Base-by-base conservation (phyloP, 139 green algal species). In the Asterochloris erici region DNA sequence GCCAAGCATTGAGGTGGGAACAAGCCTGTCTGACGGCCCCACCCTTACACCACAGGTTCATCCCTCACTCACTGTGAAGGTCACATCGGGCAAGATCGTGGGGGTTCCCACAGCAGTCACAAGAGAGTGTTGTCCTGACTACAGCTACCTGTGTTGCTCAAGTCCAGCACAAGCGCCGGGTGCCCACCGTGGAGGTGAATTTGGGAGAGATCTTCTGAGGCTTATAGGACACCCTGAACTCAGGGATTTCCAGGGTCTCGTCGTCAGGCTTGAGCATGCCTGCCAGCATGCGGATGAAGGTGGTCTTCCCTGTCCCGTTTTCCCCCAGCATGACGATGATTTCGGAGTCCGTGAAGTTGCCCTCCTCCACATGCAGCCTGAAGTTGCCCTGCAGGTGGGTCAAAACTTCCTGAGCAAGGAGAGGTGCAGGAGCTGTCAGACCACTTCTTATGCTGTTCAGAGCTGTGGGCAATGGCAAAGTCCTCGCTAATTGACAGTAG, bases 151-250 rank as follows among this genome's bases (percentile, higher is more conserved):
- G 38, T 54, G 38, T 54, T 54, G 38, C 38, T 54, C 6, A 54
- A 2, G 38, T 54, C 38, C 6, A 6, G 28, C 12, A 38, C 24
- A 14, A 26, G 74, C 0, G 12, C 23, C 26, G 26, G 6, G 74
- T 27, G 17, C 81, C 54, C 68, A 92, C 93, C 26, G 91, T 97
- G 69, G 93, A 91, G 60, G 94, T 91, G 87, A 99, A 99, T 89
- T 99, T 99, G 81, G 97, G 97, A 16, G 87, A 94, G 87, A 99
- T 99, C 91, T 99, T 99, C 91, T 99, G 97, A 16, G 97, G 97
- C 92, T 99, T 99, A 92, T 99, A 98, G 74, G 87, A 94, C 24
- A 99, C 94, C 64, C 95, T 94, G 88, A 95, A 98, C 84, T 96
- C 90, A 16, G 94, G 91, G 38, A 98, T 63, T 76, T 98, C 91